Conservation (phyloP, 441 rosid genomes). For the Theobroma grandiflorum region DNA sequence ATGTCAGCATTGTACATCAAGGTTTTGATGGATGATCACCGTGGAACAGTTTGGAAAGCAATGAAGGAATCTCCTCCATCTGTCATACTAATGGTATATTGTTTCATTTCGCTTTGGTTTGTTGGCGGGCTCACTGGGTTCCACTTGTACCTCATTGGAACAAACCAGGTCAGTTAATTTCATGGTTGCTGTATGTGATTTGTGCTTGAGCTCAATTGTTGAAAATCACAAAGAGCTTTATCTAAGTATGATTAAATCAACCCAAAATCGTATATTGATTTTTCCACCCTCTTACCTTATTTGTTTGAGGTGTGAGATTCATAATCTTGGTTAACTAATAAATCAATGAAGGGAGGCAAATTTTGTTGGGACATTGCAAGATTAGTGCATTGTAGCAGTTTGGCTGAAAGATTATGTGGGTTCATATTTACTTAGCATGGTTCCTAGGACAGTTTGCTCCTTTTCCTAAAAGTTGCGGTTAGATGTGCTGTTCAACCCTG, state of each 20-base stretch:
- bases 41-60: constrained; percentile 81
- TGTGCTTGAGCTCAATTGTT: constrained; percentile 14
- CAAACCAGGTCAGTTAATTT: constrained; percentile 77
- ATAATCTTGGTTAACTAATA: neutral
- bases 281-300: neutral
- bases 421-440: no score
- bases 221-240: constrained; percentile 10
- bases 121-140: constrained; percentile 98
- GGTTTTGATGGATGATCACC: constrained; percentile 76
- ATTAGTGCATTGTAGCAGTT: neutral
- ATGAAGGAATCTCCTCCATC: constrained; percentile 92
- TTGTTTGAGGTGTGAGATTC: no score
- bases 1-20: constrained; percentile 87
- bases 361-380: no score
- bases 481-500: no score
- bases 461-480: no score
- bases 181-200: neutral
- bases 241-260: constrained; percentile 3
- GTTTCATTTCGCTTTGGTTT: constrained; percentile 91
- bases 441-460: no score
- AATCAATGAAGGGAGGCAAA: no score
- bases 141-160: constrained; percentile 87
- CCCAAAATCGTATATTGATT: neutral
- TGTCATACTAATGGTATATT: constrained; percentile 79
- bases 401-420: neutral